Evolutionary conservation across 2,329 filamentous ascomycete species (phyloP).

Genomic region (Trichothecium sympodiale): DNA sequence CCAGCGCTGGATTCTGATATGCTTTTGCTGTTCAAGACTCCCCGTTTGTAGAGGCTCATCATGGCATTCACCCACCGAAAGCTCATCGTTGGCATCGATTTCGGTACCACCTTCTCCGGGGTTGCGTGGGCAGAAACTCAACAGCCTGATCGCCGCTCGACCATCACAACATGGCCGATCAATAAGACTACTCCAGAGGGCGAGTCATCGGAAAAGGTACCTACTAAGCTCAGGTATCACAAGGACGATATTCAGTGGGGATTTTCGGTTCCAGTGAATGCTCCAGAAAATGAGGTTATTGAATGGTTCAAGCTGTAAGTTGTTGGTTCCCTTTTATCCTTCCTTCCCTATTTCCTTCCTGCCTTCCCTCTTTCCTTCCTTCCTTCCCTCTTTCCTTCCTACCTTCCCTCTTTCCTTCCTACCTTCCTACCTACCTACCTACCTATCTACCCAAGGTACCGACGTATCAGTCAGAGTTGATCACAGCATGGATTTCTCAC

Average conservation of each 20-base stretch:
- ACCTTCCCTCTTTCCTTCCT: too few relatives aligned
- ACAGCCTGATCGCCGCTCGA: constrained; percentile 20
- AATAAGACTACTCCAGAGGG: constrained; percentile 21
- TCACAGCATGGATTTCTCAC: too few relatives aligned
- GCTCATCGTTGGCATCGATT: constrained; percentile 39
- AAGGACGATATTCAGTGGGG: constrained; percentile 30
- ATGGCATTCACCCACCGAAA: constrained; percentile 15
- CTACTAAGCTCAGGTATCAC: constrained; percentile 30
- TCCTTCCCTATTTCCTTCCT: too few relatives aligned
- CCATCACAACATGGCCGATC: constrained; percentile 31
- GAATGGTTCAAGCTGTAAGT: constrained; percentile 40
- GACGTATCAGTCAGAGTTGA: too few relatives aligned
- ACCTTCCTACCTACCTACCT: too few relatives aligned
- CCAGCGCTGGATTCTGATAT: too few relatives aligned
- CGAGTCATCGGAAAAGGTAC: constrained; percentile 32
- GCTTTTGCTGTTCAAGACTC: background rate
- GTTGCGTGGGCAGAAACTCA: constrained; percentile 35
- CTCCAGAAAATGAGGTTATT: constrained; percentile 24
- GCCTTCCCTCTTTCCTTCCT: too few relatives aligned
- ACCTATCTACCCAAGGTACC: background rate
- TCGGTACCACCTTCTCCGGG: constrained; percentile 42
- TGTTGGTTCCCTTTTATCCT: too few relatives aligned
- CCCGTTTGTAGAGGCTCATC: background rate
- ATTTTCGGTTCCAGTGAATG: constrained; percentile 28
- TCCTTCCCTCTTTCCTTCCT: too few relatives aligned